Percentiles rank a stretch among this genome's conserved stretches.
Evolutionary conservation across 2,329 filamentous ascomycete species (phyloP).

Genomic region (Fusarium foetens): DNA sequence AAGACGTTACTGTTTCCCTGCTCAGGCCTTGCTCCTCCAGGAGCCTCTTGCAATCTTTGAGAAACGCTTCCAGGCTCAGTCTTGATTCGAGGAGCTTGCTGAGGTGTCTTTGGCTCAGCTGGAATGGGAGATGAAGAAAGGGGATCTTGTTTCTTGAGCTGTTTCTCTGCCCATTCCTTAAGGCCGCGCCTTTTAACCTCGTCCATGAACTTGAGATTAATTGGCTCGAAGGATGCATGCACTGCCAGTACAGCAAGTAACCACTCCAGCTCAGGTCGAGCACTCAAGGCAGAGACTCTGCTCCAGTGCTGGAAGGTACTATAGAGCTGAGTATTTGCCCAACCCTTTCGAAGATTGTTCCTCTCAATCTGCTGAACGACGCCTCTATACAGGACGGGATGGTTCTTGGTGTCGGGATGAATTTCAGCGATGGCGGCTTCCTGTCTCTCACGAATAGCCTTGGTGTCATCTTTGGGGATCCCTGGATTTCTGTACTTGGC

Average conservation of each 20-base stretch:
- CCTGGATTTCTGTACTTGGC: not conserved
- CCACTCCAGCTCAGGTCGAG: not conserved
- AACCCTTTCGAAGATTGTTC: not conserved
- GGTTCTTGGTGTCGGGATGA: not conserved
- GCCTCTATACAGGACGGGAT: not conserved
- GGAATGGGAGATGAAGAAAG: not conserved
- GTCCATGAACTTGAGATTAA: accelerated
- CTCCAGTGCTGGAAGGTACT: constrained; percentile 12
- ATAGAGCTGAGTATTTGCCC: not conserved
- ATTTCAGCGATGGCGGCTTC: not conserved
- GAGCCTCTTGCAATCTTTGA: not conserved
- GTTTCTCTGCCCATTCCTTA: not conserved
- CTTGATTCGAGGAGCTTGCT: not conserved
- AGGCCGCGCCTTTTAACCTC: not conserved
- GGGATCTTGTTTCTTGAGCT: not conserved
- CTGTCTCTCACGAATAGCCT: not conserved
- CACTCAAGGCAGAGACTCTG: accelerated
- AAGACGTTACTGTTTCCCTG: not conserved
- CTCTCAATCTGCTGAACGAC: not conserved
- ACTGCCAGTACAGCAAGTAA: constrained; percentile 4
- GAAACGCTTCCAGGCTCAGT: not conserved
- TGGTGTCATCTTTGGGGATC: not conserved
- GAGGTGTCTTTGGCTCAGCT: not conserved
- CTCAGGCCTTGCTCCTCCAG: accelerated
- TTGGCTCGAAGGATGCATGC: not conserved